Base-by-base conservation (phyloP, 768 basidiomycete species). In the Obba rivulosa region DNA sequence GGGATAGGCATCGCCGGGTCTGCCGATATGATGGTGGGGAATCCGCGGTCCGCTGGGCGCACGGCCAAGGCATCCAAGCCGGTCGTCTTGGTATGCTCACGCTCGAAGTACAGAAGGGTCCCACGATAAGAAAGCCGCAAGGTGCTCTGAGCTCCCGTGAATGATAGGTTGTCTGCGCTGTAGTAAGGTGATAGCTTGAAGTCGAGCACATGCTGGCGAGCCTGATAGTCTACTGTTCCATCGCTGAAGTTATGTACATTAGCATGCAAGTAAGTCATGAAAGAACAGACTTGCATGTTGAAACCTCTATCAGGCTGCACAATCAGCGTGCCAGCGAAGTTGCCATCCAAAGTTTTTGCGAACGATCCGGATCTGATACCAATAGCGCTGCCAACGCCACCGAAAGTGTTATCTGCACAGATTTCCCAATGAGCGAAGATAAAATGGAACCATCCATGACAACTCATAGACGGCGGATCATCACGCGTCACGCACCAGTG, bases 151-250 rank as follows among this genome's bases (percentile, higher is more conserved):
- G 79, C 83, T 21, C 62, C 65, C 9, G 66, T 49, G 60, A 81
- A 83, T 20, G 64, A 63, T 8, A 85, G 72, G 5, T 73, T 66
- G 2, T 63, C 57, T 0, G 68, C 49, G 28, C 62, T 71, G 38
- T 73, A 76, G 61, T 83, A 83, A 0, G 84, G 85, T 1, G 65
- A 69, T 17, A 86, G 62, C 1, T 71, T 66, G 60, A 87, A 83
- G 43, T 76, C 69, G 50, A 86, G 67, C 40, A 74, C 68, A 47
- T 84, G 82, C n/a, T 74, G 77, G n/a, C 85, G 76, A 2, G 72
- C 71, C 58, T 81, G 79, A 54, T 79, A 85, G 62, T 85, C 75
- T 37, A 81, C 67, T 0, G 82, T 79, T 1, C 61, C 67, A 20
- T 75, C 72, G 3, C 79, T 81, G 43, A 31, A 45, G 40, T 41